Base-by-base conservation (phyloP, 2,329 filamentous ascomycete genomes). In the Colletotrichum sp. region DNA sequence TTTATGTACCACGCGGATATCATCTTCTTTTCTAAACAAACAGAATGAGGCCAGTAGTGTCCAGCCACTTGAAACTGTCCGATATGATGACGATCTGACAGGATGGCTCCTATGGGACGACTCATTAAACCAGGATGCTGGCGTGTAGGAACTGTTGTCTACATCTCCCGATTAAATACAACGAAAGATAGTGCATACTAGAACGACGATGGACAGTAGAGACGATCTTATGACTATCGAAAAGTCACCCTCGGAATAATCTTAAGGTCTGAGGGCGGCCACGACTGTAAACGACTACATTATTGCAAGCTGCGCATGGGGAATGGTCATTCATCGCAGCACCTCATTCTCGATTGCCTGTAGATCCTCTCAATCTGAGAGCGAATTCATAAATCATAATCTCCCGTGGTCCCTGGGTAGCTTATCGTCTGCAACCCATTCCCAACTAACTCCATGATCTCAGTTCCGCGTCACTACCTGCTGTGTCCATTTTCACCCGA, bases 231-330 rank as follows among this genome's bases (percentile, higher is more conserved):
- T 1, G n/a, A 21, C 5, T 48, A 7, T n/a, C 6, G 4, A 3
- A 0, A 21, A n/a, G 18, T 48, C 1, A 7, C 10, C 10, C 12
- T 21, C 10, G n/a, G 12, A 21, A 13, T 1, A 7, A 13, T 48
- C n/a, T 7, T 1, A 21, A n/a, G n/a, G 6, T 13, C n/a, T 21
- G 10, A 48, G 18, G n/a, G n/a, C 43, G 10, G 7, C 43, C n/a
- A 21, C n/a, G 2, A 21, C 0, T n/a, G 43, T 5, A 2, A 5
- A 21, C 1, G n/a, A 13, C 3, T 2, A 13, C 1, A 21, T 21
- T 21, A 0, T 48, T 48, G n/a, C 9, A 43, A 43, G 18, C 18
- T n/a, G 9, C 18, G 39, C 18, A 10, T n/a, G 9, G 5, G 5
- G 39, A 43, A 43, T 3, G 18, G 39, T 0, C 39, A 43, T 5